These are phyloP conservation scores for Melocanna baccifera DNA, from an alignment of 176 grass and related monocot genomes.

Conservation along the genomic window DNA sequence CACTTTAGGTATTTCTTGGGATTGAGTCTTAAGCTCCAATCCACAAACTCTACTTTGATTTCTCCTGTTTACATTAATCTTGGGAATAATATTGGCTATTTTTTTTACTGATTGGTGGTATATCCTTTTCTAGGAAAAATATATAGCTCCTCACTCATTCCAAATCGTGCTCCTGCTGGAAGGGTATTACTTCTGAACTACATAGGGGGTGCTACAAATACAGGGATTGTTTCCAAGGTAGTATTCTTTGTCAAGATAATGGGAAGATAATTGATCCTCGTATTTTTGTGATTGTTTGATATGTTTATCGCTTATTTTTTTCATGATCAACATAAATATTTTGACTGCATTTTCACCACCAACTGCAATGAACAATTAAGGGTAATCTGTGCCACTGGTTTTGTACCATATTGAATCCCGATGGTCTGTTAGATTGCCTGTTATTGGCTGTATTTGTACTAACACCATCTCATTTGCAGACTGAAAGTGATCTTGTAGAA, in stretches of 20 bases:
- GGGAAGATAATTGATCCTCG: neutral
- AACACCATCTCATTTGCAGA: constrained; percentile 39
- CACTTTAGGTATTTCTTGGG: constrained; percentile 70
- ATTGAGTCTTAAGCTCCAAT: neutral
- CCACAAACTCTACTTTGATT: neutral
- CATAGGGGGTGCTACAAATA: constrained; percentile 86
- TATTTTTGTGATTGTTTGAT: neutral
- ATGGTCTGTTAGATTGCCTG: neutral
- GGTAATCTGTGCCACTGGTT: neutral
- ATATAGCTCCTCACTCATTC: constrained; percentile 94
- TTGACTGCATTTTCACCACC: neutral
- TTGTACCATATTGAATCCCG: neutral
- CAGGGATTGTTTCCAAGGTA: constrained; percentile 90
- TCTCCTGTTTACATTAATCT: neutral
- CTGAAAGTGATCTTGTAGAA: constrained; percentile 73
- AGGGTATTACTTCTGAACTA: constrained; percentile 90
- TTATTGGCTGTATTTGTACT: neutral
- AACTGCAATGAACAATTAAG: neutral
- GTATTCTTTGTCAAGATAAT: neutral
- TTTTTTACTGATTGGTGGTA: neutral
- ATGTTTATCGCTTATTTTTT: neutral
- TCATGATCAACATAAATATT: neutral
- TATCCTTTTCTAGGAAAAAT: constrained; percentile 67
- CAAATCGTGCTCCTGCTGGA: constrained; percentile 82
- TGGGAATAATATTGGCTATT: neutral